Percentiles rank a stretch among this genome's conserved stretches.
phyloP scores from a whole-genome alignment of 2,329 filamentous ascomycete species.

The Decorospora gaudefroyi region DNA sequence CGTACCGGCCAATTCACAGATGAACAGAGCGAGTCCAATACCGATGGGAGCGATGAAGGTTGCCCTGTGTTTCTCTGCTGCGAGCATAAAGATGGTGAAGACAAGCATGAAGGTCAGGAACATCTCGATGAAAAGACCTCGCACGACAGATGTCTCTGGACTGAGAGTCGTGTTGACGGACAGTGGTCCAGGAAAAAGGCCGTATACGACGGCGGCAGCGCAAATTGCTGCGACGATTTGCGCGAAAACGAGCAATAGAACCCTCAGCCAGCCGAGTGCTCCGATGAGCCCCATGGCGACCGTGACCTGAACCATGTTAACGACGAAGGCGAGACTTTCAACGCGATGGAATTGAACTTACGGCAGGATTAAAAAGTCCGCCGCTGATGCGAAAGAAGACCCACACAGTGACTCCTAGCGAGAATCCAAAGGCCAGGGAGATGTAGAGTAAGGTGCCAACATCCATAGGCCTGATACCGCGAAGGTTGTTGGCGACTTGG shows the following conservation, averaged over 20 bases:
- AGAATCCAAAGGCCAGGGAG: conserved; percentile 45
- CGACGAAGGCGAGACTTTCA: too few relatives aligned
- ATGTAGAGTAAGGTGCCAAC: conserved; percentile 43
- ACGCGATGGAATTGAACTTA: conserved; percentile 26
- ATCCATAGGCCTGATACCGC: conserved; percentile 29
- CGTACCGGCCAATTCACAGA: conserved; percentile 52
- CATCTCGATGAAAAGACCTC: conserved; percentile 57
- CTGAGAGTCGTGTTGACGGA: conserved; percentile 54
- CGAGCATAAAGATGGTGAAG: conserved; percentile 56
- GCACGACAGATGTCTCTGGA: conserved; percentile 48
- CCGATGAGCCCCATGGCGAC: conserved; percentile 56
- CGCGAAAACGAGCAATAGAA: conserved; percentile 50
- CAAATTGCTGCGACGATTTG: conserved; percentile 54
- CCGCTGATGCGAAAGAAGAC: conserved; percentile 49
- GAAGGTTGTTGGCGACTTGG: conserved; percentile 46
- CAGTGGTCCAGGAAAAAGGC: conserved; percentile 53
- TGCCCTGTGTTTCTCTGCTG: conserved; percentile 49
- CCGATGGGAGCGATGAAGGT: conserved; percentile 50
- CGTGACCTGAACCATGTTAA: conserved; percentile 48
- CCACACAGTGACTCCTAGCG: conserved; percentile 49
- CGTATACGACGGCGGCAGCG: conserved; percentile 52
- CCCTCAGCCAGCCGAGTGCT: conserved; percentile 53
- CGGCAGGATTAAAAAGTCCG: conserved; percentile 49
- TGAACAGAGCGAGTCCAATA: conserved; percentile 54
- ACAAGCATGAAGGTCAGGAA: conserved; percentile 56